Evolutionary conservation across 1,284 basidiomycete genomes (phyloP).

Genomic region (Malassezia furfur): DNA sequence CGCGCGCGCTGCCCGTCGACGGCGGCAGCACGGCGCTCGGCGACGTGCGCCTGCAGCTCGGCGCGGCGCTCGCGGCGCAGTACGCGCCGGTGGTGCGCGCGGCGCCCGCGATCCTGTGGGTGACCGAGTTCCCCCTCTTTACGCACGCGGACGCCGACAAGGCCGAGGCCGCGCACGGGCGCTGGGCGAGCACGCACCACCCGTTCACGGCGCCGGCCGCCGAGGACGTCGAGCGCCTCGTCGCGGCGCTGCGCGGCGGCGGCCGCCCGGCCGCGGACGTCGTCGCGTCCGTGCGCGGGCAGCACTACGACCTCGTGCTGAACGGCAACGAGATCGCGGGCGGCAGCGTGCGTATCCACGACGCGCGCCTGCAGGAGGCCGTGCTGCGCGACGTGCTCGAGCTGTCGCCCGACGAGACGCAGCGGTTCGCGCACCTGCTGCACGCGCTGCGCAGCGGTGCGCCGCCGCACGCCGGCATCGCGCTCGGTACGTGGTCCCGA

Average conservation of each 20-base stretch:
- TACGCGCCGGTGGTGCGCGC: slow-evolving; percentile 51
- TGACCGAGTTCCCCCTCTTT: slow-evolving; percentile 91
- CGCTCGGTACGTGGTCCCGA: slow-evolving; percentile 47
- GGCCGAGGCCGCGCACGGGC: slow-evolving; percentile 59
- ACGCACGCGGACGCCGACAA: slow-evolving; percentile 80
- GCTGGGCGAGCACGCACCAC: slow-evolving; percentile 85
- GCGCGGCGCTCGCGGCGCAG: slow-evolving; percentile 59
- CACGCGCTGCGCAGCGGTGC: slow-evolving; percentile 78
- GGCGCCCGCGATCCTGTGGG: slow-evolving; percentile 77
- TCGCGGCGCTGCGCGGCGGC: slow-evolving; percentile 45
- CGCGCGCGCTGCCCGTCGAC: slow-evolving; percentile 46
- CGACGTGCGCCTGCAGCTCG: slow-evolving; percentile 58
- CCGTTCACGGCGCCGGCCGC: slow-evolving; percentile 93
- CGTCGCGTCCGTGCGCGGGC: slow-evolving; percentile 58
- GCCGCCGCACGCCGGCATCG: slow-evolving; percentile 90
- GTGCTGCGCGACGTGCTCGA: slow-evolving; percentile 69
- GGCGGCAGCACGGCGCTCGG: slow-evolving; percentile 81
- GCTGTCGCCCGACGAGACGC: slow-evolving; percentile 62
- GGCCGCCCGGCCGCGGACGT: not conserved
- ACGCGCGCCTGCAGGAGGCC: slow-evolving; percentile 70
- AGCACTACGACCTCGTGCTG: slow-evolving; percentile 94
- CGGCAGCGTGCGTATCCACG: slow-evolving; percentile 84
- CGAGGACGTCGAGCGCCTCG: slow-evolving; percentile 68
- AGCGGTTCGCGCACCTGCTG: slow-evolving; percentile 71
- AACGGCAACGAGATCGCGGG: slow-evolving; percentile 90